phyloP scores from a whole-genome alignment of 2,329 filamentous ascomycete species.

The Colletotrichum cereale region DNA sequence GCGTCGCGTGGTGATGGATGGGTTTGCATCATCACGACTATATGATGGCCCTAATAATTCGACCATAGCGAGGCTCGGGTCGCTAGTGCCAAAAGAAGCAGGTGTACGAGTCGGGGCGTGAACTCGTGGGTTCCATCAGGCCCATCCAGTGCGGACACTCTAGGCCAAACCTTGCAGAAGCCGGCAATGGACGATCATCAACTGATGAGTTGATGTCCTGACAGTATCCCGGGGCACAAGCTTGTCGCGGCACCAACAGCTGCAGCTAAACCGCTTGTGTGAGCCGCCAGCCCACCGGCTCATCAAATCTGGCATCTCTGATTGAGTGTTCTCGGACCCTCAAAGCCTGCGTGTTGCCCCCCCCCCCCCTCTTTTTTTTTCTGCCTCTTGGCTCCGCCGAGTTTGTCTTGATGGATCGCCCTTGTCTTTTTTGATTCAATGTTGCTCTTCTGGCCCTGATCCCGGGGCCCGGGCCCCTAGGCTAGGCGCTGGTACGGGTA shows the following conservation, averaged over 20 bases:
- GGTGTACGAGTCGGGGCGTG: slow-evolving; percentile 3
- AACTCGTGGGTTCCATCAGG: slow-evolving; percentile 17
- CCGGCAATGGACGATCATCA: slow-evolving; percentile 32
- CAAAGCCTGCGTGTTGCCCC: slow-evolving; percentile 6
- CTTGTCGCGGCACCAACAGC: slow-evolving; percentile 30
- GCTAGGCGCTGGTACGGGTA: neutral
- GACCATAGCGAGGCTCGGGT: neutral
- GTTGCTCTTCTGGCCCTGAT: neutral
- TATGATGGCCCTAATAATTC: slow-evolving; percentile 4
- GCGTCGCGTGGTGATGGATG: slow-evolving; percentile 8
- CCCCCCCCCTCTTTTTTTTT: neutral
- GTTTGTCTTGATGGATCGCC: neutral
- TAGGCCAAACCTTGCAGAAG: slow-evolving; percentile 35
- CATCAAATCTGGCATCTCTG: slow-evolving; percentile 35
- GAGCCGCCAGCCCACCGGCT: slow-evolving; percentile 31
- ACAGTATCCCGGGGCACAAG: slow-evolving; percentile 30
- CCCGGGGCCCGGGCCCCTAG: slow-evolving; percentile 1
- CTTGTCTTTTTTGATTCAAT: neutral
- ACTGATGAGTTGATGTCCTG: slow-evolving; percentile 37
- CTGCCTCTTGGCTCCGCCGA: slow-evolving; percentile 3
- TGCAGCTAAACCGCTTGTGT: slow-evolving; percentile 34
- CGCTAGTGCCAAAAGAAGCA: slow-evolving; percentile 8
- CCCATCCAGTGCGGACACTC: slow-evolving; percentile 19
- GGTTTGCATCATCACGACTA: slow-evolving; percentile 3
- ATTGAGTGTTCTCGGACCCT: slow-evolving; percentile 31